These are phyloP conservation scores for Pestalotiopsis sp. DNA, from an alignment of 2,329 filamentous ascomycete species.

Conservation along the genomic window DNA sequence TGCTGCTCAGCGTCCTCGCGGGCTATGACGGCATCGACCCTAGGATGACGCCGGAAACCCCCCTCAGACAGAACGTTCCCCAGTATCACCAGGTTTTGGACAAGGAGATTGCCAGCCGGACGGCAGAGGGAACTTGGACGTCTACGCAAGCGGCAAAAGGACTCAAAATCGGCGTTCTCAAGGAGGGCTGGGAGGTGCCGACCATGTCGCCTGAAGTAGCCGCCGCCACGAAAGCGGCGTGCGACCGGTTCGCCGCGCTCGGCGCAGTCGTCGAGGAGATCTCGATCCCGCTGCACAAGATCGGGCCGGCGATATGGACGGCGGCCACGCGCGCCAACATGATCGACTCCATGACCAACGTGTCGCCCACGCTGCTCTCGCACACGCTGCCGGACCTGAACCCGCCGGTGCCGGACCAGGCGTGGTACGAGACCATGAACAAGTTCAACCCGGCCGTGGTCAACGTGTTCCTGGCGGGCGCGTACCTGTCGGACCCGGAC, in stretches of 20 bases:
- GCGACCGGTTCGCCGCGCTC: constrained; percentile 35
- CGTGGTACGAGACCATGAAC: constrained; percentile 45
- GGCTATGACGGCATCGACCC: constrained; percentile 52
- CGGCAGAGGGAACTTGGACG: constrained; percentile 6
- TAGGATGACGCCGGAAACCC: constrained; percentile 39
- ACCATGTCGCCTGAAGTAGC: constrained; percentile 41
- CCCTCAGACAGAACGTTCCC: constrained; percentile 32
- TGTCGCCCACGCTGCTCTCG: constrained; percentile 32
- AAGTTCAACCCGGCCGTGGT: constrained; percentile 46
- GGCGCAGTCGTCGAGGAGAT: constrained; percentile 49
- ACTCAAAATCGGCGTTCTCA: constrained; percentile 47
- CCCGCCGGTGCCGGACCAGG: constrained; percentile 35
- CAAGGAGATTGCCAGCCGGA: constrained; percentile 8
- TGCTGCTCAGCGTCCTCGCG: constrained; percentile 45
- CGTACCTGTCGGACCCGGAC: constrained; percentile 27
- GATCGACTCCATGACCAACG: constrained; percentile 31
- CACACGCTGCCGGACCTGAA: constrained; percentile 32
- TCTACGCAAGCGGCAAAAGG: constrained; percentile 33
- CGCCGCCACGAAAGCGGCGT: constrained; percentile 38
- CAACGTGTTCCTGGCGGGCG: constrained; percentile 44
- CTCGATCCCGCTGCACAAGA: constrained; percentile 49
- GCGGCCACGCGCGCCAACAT: constrained; percentile 36
- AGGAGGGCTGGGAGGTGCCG: constrained; percentile 41
- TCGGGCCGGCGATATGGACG: constrained; percentile 52
- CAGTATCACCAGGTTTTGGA: constrained; percentile 33